Evolutionary conservation across 495 filamentous ascomycete genomes (phyloP).

Genomic region (Baudoinia panamericana): DNA sequence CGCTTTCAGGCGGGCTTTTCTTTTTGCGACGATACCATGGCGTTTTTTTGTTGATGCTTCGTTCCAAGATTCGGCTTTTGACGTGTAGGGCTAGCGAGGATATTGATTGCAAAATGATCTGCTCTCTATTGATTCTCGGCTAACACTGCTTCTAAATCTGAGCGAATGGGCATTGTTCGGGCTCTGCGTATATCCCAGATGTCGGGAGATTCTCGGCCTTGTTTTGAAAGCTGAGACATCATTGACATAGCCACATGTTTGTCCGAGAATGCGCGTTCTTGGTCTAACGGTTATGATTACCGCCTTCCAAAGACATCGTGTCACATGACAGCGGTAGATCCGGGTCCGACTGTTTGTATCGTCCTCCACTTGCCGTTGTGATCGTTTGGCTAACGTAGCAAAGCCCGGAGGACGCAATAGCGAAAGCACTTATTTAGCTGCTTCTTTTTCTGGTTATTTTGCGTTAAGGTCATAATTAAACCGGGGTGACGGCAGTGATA

Average conservation of each 20-base stretch:
- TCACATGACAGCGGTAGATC: conserved; percentile 14
- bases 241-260: not conserved
- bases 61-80: not conserved
- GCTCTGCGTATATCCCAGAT: too few species aligned
- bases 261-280: conserved; percentile 4
- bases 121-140: not conserved
- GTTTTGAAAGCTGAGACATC: too few species aligned
- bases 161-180: not conserved
- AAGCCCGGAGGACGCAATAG: conserved; percentile 1
- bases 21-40: conserved; percentile 8
- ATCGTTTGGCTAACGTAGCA: not conserved
- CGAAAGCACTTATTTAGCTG: conserved; percentile 1
- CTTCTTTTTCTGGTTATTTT: not conserved
- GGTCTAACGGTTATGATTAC: conserved; percentile 18
- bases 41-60: not conserved
- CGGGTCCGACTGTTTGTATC: conserved; percentile 6
- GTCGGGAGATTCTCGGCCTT: too few species aligned
- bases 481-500: not conserved
- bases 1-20: not conserved
- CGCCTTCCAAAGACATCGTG: conserved; percentile 8
- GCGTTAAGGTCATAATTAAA: not conserved
- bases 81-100: not conserved
- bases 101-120: not conserved
- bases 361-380: not conserved
- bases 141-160: not conserved